These are phyloP conservation scores for Colletotrichum sp. DNA, from an alignment of 2,329 filamentous ascomycete genomes.

Conservation along the genomic window DNA sequence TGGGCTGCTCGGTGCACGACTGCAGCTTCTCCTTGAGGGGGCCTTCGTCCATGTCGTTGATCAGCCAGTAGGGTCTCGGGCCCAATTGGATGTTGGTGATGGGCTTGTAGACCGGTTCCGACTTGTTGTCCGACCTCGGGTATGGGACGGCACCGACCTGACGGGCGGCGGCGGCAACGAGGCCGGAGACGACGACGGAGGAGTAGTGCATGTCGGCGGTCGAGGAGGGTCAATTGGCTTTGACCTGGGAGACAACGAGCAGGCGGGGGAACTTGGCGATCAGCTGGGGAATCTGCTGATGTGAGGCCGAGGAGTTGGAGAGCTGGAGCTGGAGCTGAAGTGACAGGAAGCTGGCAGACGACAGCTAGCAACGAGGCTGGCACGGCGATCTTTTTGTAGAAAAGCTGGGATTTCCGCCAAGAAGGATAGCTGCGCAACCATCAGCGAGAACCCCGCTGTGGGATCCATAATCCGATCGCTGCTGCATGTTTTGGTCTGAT, in stretches of 20 bases:
- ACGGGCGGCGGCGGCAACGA: slow-evolving; percentile 25
- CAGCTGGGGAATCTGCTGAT: background rate
- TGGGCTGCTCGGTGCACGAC: slow-evolving; percentile 57
- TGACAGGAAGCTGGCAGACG: background rate
- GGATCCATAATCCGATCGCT: background rate
- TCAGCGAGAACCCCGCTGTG: background rate
- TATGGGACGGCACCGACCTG: slow-evolving; percentile 11
- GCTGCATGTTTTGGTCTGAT: background rate
- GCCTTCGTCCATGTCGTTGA: slow-evolving; percentile 65
- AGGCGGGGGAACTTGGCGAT: background rate
- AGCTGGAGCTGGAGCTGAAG: background rate
- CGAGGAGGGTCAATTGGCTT: background rate
- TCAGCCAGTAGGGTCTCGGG: slow-evolving; percentile 67
- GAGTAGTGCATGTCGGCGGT: slow-evolving; percentile 34
- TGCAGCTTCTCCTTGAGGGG: slow-evolving; percentile 63
- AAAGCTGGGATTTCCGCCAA: background rate
- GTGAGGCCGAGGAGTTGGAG: background rate
- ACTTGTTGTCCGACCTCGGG: slow-evolving; percentile 9
- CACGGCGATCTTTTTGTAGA: slow-evolving; percentile 9
- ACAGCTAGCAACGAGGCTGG: background rate
- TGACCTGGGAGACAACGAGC: background rate
- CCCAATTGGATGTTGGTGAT: slow-evolving; percentile 61
- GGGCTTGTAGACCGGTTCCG: slow-evolving; percentile 27
- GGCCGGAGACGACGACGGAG: slow-evolving; percentile 29
- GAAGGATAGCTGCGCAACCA: background rate